Evolutionary conservation across 805 yeast genomes (phyloP).

Genomic region (Nakazawaea molendinolei): DNA sequence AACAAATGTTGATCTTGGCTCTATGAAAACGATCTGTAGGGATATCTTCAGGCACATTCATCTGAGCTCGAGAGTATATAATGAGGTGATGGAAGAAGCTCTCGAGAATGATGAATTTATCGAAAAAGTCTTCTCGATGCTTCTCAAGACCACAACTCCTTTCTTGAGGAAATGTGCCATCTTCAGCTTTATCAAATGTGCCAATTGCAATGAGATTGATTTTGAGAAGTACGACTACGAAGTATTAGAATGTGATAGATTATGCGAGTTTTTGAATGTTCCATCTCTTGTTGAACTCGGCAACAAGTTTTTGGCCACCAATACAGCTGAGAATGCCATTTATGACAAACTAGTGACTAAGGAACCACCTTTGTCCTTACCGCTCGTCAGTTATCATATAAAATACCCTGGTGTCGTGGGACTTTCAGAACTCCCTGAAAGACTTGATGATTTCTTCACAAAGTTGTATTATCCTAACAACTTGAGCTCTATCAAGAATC

Average conservation of each 20-base stretch:
- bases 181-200: slow-evolving; percentile 46
- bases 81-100: not conserved
- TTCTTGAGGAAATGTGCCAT: slow-evolving; percentile 60
- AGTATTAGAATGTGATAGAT: slow-evolving; percentile 45
- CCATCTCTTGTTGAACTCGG: slow-evolving; percentile 28
- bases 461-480: slow-evolving; percentile 41
- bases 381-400: slow-evolving; percentile 18
- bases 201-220: slow-evolving; percentile 31
- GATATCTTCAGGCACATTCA: slow-evolving; percentile 13
- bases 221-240: slow-evolving; percentile 19
- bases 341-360: slow-evolving; percentile 1
- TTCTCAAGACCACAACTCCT: slow-evolving; percentile 52
- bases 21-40: slow-evolving; percentile 11
- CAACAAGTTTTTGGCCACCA: slow-evolving; percentile 15
- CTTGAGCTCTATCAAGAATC: slow-evolving; percentile 47
- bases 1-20: slow-evolving; percentile 1
- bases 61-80: not conserved
- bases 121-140: slow-evolving; percentile 41
- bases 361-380: slow-evolving; percentile 2
- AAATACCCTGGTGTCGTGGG: slow-evolving; percentile 64
- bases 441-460: slow-evolving; percentile 65
- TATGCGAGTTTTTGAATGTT: slow-evolving; percentile 43
- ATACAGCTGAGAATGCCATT: not conserved
- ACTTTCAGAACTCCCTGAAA: slow-evolving; percentile 56
- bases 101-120: slow-evolving; percentile 23